Conservation (phyloP, 352 stramenopile species). For the Phytophthora hybrid region DNA sequence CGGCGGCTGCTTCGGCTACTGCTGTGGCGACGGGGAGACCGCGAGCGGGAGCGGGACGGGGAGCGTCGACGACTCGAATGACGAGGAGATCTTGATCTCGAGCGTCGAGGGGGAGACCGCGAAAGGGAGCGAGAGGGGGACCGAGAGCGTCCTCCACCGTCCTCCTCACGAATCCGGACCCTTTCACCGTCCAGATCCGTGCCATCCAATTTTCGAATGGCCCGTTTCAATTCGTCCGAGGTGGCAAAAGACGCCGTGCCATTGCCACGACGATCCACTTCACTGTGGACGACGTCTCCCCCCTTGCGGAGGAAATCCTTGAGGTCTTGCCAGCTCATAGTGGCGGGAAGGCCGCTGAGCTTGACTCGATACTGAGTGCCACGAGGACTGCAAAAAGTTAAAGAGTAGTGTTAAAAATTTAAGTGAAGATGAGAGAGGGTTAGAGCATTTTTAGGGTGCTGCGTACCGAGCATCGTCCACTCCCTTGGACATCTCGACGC, state of each 20-base stretch:
- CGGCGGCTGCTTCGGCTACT: constrained; percentile 39
- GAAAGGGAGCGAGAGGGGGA: constrained; percentile 36
- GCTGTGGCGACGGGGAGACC: constrained; percentile 35
- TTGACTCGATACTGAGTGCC: constrained; percentile 66
- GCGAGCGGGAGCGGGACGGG: constrained; percentile 47
- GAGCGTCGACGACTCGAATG: constrained; percentile 38
- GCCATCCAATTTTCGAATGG: constrained; percentile 62
- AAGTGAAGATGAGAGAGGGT: background rate
- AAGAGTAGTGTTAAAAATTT: constrained; percentile 1
- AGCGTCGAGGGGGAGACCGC: constrained; percentile 30
- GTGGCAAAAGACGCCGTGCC: constrained; percentile 76
- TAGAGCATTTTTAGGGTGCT: constrained; percentile 1
- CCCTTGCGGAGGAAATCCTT: constrained; percentile 70
- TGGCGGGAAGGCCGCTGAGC: constrained; percentile 51
- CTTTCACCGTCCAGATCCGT: constrained; percentile 56
- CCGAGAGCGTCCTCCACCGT: constrained; percentile 7
- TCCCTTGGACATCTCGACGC: constrained; percentile 64
- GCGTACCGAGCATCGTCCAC: constrained; percentile 30
- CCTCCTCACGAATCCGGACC: constrained; percentile 53
- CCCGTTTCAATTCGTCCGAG: constrained; percentile 60
- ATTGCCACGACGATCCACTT: constrained; percentile 74
- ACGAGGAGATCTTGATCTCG: too few relatives aligned
- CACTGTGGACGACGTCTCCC: constrained; percentile 68
- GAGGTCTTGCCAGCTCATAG: constrained; percentile 68
- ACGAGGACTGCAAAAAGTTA: constrained; percentile 36